Evolutionary conservation across 164 flowering plant species (phyloP), one percentile per base, ranked within the genome.

Genomic region (Nymphaea colorata): DNA sequence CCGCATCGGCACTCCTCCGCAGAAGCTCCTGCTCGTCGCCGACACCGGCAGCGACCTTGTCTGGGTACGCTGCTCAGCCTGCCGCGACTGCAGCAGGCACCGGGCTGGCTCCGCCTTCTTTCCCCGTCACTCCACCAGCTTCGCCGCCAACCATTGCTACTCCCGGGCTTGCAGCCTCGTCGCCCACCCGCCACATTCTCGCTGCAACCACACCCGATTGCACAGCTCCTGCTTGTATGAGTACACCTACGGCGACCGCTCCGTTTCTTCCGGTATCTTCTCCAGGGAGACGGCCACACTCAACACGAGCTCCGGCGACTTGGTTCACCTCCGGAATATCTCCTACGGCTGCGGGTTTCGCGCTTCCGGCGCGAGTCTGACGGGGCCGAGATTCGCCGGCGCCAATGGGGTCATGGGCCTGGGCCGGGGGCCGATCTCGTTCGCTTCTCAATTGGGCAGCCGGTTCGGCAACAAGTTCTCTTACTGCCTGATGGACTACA

Each of bases 1-100:
- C 66, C 71, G 64, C 4, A 51, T 90, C 61, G 97, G 97, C 16
- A 72, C 90, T 25, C 97, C 97, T 2, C 88, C 93, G 0, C 91
- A 84, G 60, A 69, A 60, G 15, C 80, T 91, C 75, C 83, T 79
- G 65, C 84, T 90, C 25, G 82, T 88, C n/a, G 89, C 87, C 43
- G 94, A 88, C 67, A 88, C 92, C 65, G 97, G 97, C 59, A 81
- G 86, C 75, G 97, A 90, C 64, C 87, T 90, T 44, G 76, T 84
- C 67, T 90, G 97, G 97, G 81, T 83, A 55, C 66, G 71, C 17
- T 89, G 95, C 81, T 83, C 95, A 68, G 84, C 95, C 62, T 87
- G 91, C 77, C 71, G 72, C 3, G 74, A 81, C 78, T 82, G 87
- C 82, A 67, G 81, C 62, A 16, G 47, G 42, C 85, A 77, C 66